Percentiles rank a stretch among this genome's conserved stretches.
phyloP scores from a whole-genome alignment of 192 early-diverging fungal species.

The Entophlyctis luteolus region DNA sequence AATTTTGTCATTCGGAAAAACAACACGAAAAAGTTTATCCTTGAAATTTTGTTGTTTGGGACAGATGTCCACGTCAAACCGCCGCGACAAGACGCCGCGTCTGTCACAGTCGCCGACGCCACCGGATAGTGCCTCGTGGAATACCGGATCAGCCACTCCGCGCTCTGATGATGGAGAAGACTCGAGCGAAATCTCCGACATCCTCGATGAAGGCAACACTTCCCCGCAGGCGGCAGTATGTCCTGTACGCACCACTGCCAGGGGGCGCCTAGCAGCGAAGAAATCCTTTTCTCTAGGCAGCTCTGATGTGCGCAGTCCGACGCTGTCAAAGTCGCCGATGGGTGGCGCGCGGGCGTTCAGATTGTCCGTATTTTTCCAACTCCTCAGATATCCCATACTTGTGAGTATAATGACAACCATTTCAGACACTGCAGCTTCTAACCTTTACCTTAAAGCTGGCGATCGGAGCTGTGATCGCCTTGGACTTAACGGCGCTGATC shows the following conservation, averaged over 20 bases:
- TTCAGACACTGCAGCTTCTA: too few species aligned
- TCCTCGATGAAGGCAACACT: too few species aligned
- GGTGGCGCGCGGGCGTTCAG: background rate
- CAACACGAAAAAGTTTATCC: background rate
- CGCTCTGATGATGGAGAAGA: background rate
- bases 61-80: background rate
- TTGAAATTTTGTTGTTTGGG: background rate
- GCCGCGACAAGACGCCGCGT: background rate
- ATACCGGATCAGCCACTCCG: too few species aligned
- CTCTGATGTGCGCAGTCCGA: too few species aligned
- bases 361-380: background rate
- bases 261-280: too few species aligned
- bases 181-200: background rate
- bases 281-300: too few species aligned
- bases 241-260: too few species aligned
- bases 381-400: slow-evolving; percentile 12
- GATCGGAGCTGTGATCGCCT: slow-evolving; percentile 53
- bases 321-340: slow-evolving; percentile 4
- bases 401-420: background rate
- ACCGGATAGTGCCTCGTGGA: too few species aligned
- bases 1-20: background rate
- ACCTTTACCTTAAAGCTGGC: slow-evolving; percentile 21
- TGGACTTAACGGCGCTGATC: slow-evolving; percentile 61
- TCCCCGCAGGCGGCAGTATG: too few species aligned
- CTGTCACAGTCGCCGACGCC: background rate